Conservation (phyloP, 2,329 filamentous ascomycete species). For the Colletotrichum sp. region DNA sequence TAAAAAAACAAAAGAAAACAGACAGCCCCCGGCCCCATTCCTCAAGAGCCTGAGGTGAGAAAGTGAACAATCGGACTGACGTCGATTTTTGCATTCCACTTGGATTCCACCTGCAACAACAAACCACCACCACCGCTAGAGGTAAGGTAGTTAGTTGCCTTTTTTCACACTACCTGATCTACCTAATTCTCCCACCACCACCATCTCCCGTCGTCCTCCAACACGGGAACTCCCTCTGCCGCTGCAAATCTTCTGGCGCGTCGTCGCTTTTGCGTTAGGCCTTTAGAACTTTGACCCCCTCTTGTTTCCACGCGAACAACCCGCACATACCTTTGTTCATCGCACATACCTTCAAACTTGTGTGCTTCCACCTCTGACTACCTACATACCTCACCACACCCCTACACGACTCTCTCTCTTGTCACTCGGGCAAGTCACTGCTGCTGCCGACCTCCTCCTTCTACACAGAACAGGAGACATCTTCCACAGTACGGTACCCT, state of each 20-base stretch:
- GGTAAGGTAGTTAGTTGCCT: not conserved
- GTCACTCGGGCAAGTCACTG: not conserved
- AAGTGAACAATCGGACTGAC: not conserved
- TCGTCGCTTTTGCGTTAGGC: not conserved
- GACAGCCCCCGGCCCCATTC: not conserved
- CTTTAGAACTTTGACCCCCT: not conserved
- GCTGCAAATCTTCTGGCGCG: not conserved
- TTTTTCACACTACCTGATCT: not conserved
- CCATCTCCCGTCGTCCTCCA: not conserved
- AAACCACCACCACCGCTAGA: not conserved
- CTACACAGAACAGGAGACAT: not conserved
- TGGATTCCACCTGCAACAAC: not conserved
- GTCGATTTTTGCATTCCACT: not conserved
- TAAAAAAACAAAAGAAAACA: constrained; percentile 9
- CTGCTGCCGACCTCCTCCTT: not conserved
- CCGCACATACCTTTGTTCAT: not conserved
- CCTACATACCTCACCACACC: not conserved
- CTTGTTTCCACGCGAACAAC: constrained; percentile 12
- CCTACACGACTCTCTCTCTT: not conserved
- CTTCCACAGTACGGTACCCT: not conserved
- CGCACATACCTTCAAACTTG: not conserved
- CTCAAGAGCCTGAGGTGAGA: not conserved
- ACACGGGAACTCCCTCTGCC: not conserved
- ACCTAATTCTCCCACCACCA: not conserved
- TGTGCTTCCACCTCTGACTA: not conserved